Conservation (phyloP, 371 early-diverging fungal species). For the Mucor velutinosus region DNA sequence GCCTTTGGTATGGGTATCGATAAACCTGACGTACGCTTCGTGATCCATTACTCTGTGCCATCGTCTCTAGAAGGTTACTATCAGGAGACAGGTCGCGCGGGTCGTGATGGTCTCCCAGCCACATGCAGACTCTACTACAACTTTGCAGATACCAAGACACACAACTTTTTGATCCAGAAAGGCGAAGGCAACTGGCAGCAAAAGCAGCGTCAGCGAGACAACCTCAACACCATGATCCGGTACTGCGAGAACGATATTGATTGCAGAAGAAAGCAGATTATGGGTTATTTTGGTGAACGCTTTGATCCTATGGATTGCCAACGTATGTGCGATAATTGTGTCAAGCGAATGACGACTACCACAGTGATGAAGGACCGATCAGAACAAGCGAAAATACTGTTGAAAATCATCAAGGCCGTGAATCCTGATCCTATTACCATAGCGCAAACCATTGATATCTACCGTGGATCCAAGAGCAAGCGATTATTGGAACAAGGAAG, state of each 20-base stretch:
- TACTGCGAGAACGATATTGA: conserved; percentile 95
- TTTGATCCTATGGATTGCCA: conserved; percentile 76
- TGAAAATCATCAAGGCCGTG: conserved; percentile 52
- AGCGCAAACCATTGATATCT: conserved; percentile 76
- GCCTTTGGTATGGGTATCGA: conserved; percentile 99
- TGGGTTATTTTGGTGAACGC: conserved; percentile 95
- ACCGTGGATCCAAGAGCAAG: conserved; percentile 71
- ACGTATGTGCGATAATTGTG: conserved; percentile 96
- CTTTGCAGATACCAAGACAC: conserved; percentile 77
- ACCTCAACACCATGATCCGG: conserved; percentile 87
- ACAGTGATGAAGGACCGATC: conserved; percentile 54
- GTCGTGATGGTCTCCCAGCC: conserved; percentile 93
- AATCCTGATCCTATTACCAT: conserved; percentile 69
- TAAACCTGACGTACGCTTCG: conserved; percentile 98
- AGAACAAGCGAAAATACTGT: conserved; percentile 55
- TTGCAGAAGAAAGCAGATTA: conserved; percentile 91
- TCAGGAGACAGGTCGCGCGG: conserved; percentile 99
- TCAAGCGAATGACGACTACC: conserved; percentile 24
- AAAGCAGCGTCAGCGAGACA: conserved; percentile 85
- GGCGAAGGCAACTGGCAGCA: conserved; percentile 86
- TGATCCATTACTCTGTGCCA: conserved; percentile 96
- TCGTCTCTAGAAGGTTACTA: conserved; percentile 99
- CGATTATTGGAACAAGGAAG: conserved; percentile 56
- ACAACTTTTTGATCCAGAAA: conserved; percentile 80
- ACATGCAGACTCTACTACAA: conserved; percentile 90